A percentile compares a stretch with the other conserved stretches of the same genome.
phyloP scores from a whole-genome alignment of 2,329 filamentous ascomycete species.

The Ophiostoma populinum region DNA sequence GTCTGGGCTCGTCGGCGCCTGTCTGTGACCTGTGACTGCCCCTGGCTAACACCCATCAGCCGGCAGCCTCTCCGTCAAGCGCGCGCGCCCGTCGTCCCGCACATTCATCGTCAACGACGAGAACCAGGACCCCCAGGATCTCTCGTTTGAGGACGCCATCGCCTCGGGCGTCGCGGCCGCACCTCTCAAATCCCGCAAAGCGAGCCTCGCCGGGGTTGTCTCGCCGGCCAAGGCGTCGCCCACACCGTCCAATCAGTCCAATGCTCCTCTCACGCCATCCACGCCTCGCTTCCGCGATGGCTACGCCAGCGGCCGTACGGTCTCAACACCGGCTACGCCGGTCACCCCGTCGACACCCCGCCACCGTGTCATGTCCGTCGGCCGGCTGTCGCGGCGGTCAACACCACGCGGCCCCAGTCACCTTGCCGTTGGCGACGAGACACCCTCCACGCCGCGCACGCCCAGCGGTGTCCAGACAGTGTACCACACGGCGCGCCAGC shows the following conservation, averaged over 20 bases:
- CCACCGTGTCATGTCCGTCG: conserved; percentile 63
- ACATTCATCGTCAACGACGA: conserved; percentile 41
- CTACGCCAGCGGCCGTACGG: conserved; percentile 20
- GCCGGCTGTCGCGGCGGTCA: conserved; percentile 57
- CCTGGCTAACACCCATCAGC: conserved; percentile 11
- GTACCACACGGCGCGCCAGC: conserved; percentile 72
- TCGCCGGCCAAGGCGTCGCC: conserved; percentile 6
- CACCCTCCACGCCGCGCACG: conserved; percentile 40
- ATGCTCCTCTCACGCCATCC: conserved; percentile 45
- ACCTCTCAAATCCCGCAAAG: conserved; percentile 1
- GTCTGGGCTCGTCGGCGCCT: too few species aligned
- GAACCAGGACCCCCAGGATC: conserved; percentile 40
- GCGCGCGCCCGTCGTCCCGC: conserved; percentile 26
- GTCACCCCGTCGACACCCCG: conserved; percentile 62
- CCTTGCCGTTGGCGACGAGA: not conserved
- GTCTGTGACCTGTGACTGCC: too few species aligned
- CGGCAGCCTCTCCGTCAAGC: conserved; percentile 24
- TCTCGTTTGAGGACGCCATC: conserved; percentile 20
- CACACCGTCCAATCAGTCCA: conserved; percentile 5
- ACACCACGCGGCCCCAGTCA: conserved; percentile 41
- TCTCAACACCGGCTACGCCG: conserved; percentile 6
- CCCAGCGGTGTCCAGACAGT: conserved; percentile 55
- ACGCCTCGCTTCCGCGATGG: conserved; percentile 70
- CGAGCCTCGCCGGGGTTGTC: conserved; percentile 3
- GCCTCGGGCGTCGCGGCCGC: conserved; percentile 15